Conservation (phyloP, 441 rosid genomes). For the Euphorbia celastroides region DNA sequence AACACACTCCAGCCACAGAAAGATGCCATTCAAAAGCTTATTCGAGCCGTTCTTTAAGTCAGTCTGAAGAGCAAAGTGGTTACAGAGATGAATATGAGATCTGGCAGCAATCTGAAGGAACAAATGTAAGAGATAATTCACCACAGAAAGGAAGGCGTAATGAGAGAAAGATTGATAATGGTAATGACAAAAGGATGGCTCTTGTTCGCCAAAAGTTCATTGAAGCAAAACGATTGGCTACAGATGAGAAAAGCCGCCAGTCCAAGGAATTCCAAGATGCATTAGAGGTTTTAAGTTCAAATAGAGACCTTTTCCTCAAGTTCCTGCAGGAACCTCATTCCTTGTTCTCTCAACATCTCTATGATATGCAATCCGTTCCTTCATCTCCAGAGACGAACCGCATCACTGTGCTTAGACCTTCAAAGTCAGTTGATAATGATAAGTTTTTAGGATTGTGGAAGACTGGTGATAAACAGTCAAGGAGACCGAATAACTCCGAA, state of each 20-base stretch:
- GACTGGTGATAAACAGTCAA: slow-evolving; percentile 41
- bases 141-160: slow-evolving; percentile 41
- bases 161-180: slow-evolving; percentile 36
- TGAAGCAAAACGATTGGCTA: slow-evolving; percentile 80
- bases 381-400: slow-evolving; percentile 67
- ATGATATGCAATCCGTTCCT: slow-evolving; percentile 45
- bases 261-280: slow-evolving; percentile 85
- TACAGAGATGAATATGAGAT: slow-evolving; percentile 70
- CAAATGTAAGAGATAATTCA: slow-evolving; percentile 43
- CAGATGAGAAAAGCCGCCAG: slow-evolving; percentile 67
- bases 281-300: slow-evolving; percentile 73
- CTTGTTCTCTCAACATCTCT: slow-evolving; percentile 48
- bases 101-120: slow-evolving; percentile 51
- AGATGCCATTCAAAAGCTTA: slow-evolving; percentile 50
- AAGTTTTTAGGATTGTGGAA: slow-evolving; percentile 37
- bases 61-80: slow-evolving; percentile 44
- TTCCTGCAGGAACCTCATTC: slow-evolving; percentile 77
- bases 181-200: slow-evolving; percentile 50
- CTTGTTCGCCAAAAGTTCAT: slow-evolving; percentile 80
- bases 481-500: slow-evolving; percentile 35
- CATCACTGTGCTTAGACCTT: slow-evolving; percentile 86
- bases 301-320: slow-evolving; percentile 69
- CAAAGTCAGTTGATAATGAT: slow-evolving; percentile 55
- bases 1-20: slow-evolving; percentile 31
- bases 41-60: slow-evolving; percentile 45